These are phyloP conservation scores for Dalechampia spathulata DNA, from an alignment of 441 rosid species.

Conservation along the genomic window DNA sequence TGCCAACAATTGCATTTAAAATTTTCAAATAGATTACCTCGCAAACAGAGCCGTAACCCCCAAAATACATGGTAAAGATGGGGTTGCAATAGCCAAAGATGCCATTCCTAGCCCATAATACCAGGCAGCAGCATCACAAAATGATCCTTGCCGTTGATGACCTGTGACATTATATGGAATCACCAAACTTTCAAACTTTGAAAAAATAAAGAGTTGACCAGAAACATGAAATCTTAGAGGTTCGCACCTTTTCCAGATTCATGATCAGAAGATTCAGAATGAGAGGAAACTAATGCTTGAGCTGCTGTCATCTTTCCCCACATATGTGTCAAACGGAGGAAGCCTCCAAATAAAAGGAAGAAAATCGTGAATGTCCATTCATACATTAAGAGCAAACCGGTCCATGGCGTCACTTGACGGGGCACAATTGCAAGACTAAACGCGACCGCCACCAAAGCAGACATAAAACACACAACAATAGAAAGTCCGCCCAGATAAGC, in stretches of 20 bases:
- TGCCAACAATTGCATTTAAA: background rate
- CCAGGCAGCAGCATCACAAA: slow-evolving; percentile 48
- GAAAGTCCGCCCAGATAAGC: slow-evolving; percentile 60
- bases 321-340: slow-evolving; percentile 48
- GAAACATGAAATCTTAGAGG: background rate
- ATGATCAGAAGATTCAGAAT: slow-evolving; percentile 41
- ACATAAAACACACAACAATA: slow-evolving; percentile 42
- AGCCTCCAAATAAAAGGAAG: slow-evolving; percentile 65
- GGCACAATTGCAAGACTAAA: slow-evolving; percentile 65
- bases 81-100: slow-evolving; percentile 54
- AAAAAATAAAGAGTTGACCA: background rate
- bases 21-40: slow-evolving; percentile 39
- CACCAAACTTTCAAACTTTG: background rate
- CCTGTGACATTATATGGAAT: slow-evolving; percentile 37
- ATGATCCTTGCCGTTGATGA: slow-evolving; percentile 55
- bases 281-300: slow-evolving; percentile 37
- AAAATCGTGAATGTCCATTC: slow-evolving; percentile 87
- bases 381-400: slow-evolving; percentile 76
- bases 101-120: slow-evolving; percentile 77
- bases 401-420: slow-evolving; percentile 94
- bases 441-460: slow-evolving; percentile 47
- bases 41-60: slow-evolving; percentile 80
- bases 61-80: slow-evolving; percentile 67
- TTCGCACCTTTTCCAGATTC: slow-evolving; percentile 74
- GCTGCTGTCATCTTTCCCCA: slow-evolving; percentile 58